A percentile compares a stretch with the other conserved stretches of the same genome.
Conservation (phyloP, 768 basidiomycete genomes). For the Sarcodon sp. region DNA sequence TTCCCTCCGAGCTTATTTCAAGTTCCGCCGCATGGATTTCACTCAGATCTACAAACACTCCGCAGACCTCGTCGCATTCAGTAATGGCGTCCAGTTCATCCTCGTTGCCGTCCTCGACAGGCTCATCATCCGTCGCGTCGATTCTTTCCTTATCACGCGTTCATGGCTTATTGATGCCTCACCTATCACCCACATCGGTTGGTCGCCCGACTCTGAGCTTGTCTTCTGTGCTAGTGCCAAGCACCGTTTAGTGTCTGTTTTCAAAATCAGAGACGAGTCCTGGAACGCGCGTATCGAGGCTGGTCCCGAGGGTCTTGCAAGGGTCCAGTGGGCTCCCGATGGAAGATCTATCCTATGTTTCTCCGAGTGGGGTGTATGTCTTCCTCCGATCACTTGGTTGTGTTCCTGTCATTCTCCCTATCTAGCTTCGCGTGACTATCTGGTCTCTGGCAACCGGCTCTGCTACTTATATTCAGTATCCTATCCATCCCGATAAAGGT, state of each 20-base stretch:
- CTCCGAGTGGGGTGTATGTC: constrained; percentile 86
- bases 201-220: constrained; percentile 86
- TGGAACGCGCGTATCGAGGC: constrained; percentile 72
- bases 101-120: constrained; percentile 70
- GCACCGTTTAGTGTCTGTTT: constrained; percentile 57
- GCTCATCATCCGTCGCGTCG: constrained; percentile 72
- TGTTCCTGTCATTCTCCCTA: background rate
- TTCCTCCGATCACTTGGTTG: background rate
- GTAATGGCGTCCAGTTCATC: constrained; percentile 79
- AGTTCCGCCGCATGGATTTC: constrained; percentile 50
- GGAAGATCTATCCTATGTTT: constrained; percentile 79
- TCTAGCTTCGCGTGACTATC: constrained; percentile 71
- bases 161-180: constrained; percentile 61
- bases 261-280: constrained; percentile 67
- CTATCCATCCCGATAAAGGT: constrained; percentile 75
- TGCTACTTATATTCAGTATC: constrained; percentile 79
- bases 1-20: background rate
- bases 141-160: constrained; percentile 72
- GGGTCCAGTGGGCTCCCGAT: constrained; percentile 85
- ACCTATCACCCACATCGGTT: constrained; percentile 63
- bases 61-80: constrained; percentile 57
- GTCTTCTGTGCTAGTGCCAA: constrained; percentile 73
- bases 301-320: constrained; percentile 75
- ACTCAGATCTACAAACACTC: constrained; percentile 78
- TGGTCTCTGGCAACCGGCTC: constrained; percentile 71